Percentiles rank a stretch among this genome's conserved stretches.
phyloP scores from a whole-genome alignment of 345 rosid species.

The Salix dunnii region DNA sequence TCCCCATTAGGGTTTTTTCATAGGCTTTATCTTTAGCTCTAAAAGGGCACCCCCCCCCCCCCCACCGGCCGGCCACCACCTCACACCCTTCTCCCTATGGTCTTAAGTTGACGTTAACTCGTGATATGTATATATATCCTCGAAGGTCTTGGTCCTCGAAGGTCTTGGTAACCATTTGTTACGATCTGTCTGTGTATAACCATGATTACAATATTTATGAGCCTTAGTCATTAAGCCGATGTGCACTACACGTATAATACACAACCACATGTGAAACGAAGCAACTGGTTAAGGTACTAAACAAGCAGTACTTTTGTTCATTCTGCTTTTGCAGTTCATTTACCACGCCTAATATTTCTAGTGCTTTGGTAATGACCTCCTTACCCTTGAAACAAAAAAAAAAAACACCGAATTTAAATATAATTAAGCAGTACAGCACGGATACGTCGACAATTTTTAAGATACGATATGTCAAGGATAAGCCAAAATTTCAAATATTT shows the following conservation, averaged over 20 bases:
- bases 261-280: background rate
- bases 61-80: background rate
- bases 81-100: background rate
- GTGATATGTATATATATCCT: conserved; percentile 10
- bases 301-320: background rate
- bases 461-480: too few relatives aligned
- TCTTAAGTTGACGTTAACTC: conserved; percentile 33
- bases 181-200: conserved; percentile 21
- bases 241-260: background rate
- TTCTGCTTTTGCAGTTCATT: background rate
- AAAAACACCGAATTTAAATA: background rate
- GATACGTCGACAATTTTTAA: too few relatives aligned
- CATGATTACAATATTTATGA: background rate
- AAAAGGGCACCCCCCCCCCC: background rate
- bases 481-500: too few relatives aligned
- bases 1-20: conserved; percentile 27
- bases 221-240: background rate
- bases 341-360: background rate
- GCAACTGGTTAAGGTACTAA: background rate
- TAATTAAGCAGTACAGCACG: background rate
- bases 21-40: conserved; percentile 29
- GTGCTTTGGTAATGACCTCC: background rate
- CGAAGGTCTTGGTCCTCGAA: conserved; percentile 33
- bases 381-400: background rate
- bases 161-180: conserved; percentile 28